Evolutionary conservation across 371 early-diverging fungal species (phyloP), one percentile per base, ranked within the genome.

Genomic region (Lichtheimia ornata): DNA sequence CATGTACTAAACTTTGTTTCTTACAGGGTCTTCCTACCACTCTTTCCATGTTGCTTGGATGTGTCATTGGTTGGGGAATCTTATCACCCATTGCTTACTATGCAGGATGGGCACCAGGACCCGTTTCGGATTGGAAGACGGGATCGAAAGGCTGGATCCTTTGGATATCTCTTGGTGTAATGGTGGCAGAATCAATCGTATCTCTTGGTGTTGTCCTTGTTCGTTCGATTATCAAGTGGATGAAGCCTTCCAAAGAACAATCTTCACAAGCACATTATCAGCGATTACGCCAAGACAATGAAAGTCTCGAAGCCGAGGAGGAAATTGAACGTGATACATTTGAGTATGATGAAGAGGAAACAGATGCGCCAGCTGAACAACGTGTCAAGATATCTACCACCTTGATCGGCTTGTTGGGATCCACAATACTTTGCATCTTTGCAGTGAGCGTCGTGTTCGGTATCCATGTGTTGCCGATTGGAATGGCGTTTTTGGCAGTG

Each of bases 131-230:
- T 57, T 87, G 89, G 84, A 88, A 88, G 44, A 73, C 65, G 0
- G 92, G 93, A 7, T 84, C 89, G 5, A 83, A 86, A 42, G 92
- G 93, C 9, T 93, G 93, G 93, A 93, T 93, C 56, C 70, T 91
- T 24, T 93, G 93, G 92, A 80, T 91, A n/a, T 90, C 91, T 2
- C 74, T 91, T 15, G 90, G 89, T 11, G 88, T 93, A 15, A 91
- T 93, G 92, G 86, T 93, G 64, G 84, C 90, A 5, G 93, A 93
- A 56, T 82, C 87, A n/a, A 58, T 86, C 1, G 78, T 90, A 0
- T 90, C 91, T 0, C 64, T 93, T 35, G 63, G 74, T 3, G 64
- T 90, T 5, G 84, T 93, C 12, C 59, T 80, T 5, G 52, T 77
- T 14, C 66, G 73, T 45, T 61, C 79, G 0, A 44, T 81, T 25